Conservation (phyloP, 2,329 filamentous ascomycete genomes). For the Diaporthe humulicola region DNA sequence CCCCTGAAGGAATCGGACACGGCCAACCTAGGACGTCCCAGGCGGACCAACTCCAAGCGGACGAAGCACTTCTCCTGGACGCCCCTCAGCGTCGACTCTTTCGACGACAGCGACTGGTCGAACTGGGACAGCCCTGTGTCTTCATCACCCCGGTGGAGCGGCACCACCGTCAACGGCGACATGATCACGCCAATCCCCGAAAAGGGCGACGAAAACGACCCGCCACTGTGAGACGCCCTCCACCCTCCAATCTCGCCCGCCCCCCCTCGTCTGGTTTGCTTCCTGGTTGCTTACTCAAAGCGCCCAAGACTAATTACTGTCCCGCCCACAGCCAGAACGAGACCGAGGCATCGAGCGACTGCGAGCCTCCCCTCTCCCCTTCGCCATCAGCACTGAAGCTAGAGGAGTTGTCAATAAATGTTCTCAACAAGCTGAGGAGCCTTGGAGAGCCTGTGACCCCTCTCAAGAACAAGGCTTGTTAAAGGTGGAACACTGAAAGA, state of each 20-base stretch:
- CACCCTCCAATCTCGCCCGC: conserved; percentile 14
- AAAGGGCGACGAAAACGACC: conserved; percentile 57
- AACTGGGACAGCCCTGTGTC: conserved; percentile 71
- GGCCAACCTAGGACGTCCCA: conserved; percentile 35
- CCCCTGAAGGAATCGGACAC: conserved; percentile 37
- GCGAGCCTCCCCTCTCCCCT: conserved; percentile 46
- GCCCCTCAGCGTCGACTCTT: conserved; percentile 67
- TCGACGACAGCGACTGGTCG: conserved; percentile 74
- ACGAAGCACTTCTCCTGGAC: conserved; percentile 72
- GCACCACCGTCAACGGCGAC: conserved; percentile 67
- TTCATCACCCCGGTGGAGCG: conserved; percentile 71
- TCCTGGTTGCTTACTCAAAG: conserved; percentile 37
- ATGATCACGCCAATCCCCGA: conserved; percentile 61
- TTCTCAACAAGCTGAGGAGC: conserved; percentile 80
- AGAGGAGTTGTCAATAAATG: conserved; percentile 74
- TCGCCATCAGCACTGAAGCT: conserved; percentile 57
- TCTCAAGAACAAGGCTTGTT: conserved; percentile 37
- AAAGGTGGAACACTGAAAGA: neutral
- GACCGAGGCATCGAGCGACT: conserved; percentile 30
- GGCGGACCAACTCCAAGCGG: conserved; percentile 48
- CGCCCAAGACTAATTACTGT: conserved; percentile 39
- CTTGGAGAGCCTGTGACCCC: conserved; percentile 64
- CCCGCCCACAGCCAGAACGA: conserved; percentile 40
- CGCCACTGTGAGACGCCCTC: conserved; percentile 61
- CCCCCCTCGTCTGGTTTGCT: conserved; percentile 28